phyloP scores from a whole-genome alignment of 441 rosid species.

The Euphorbia corollata region DNA sequence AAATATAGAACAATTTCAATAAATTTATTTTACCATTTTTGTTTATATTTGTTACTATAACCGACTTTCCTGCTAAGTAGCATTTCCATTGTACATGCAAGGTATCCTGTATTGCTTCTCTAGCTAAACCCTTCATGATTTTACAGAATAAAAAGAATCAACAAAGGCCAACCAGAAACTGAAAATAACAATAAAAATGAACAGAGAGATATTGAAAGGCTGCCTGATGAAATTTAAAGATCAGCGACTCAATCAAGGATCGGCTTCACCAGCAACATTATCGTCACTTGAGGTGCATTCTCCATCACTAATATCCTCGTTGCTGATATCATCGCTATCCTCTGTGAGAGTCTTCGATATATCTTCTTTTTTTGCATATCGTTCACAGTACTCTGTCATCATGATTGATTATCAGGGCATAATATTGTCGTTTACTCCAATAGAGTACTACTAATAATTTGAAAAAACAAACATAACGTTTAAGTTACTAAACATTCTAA shows the following conservation, averaged over 20 bases:
- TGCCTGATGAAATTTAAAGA: constrained; percentile 5
- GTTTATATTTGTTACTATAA: constrained; percentile 11
- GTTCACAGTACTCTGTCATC: constrained; percentile 39
- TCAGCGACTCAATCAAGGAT: constrained; percentile 22
- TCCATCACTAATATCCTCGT: constrained; percentile 32
- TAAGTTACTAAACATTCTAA: neutral
- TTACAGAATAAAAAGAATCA: constrained; percentile 8
- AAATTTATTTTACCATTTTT: constrained; percentile 5
- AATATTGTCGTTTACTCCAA: neutral
- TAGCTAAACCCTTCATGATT: constrained; percentile 19
- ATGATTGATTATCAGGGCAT: constrained; percentile 12
- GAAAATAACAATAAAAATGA: neutral
- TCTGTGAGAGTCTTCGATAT: constrained; percentile 21
- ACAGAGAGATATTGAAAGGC: neutral
- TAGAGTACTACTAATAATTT: neutral
- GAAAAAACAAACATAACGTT: neutral
- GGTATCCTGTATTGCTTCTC: constrained; percentile 8
- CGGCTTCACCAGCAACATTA: constrained; percentile 39
- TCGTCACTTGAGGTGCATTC: constrained; percentile 35
- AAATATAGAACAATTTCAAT: neutral
- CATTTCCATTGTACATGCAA: constrained; percentile 13
- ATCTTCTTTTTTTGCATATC: constrained; percentile 41
- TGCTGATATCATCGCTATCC: constrained; percentile 29
- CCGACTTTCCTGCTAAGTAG: constrained; percentile 1
- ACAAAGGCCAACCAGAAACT: constrained; percentile 4